phyloP scores from a whole-genome alignment of 768 basidiomycete genomes.

The Amanita subjunquillea region DNA sequence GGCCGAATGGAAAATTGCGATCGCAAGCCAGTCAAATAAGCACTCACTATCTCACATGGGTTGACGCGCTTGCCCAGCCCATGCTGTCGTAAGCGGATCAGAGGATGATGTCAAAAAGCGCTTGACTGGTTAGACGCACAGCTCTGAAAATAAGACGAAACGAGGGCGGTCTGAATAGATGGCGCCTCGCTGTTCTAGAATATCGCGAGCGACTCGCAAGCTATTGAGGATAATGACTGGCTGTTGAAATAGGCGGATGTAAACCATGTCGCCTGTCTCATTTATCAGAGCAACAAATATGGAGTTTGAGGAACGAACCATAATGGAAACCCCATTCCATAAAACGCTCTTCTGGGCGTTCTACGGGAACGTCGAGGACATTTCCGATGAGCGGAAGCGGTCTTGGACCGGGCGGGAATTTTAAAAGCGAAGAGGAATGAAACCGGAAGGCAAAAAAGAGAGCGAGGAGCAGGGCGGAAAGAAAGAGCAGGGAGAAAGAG shows the following conservation, averaged over 20 bases:
- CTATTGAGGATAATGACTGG: conserved; percentile 42
- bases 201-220: conserved; percentile 29
- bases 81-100: conserved; percentile 21
- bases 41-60: conserved; percentile 36
- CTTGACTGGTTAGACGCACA: conserved; percentile 21
- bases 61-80: conserved; percentile 38
- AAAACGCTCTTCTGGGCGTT: conserved; percentile 29
- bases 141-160: conserved; percentile 35
- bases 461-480: conserved; percentile 6
- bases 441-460: conserved; percentile 15
- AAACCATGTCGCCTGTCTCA: conserved; percentile 31
- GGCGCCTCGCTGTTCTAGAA: conserved; percentile 44
- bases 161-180: conserved; percentile 44
- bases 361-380: conserved; percentile 29
- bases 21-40: neutral
- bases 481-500: conserved; percentile 8
- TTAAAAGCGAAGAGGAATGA: conserved; percentile 14
- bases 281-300: neutral
- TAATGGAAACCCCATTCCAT: conserved; percentile 30
- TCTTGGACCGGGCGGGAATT: conserved; percentile 37
- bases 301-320: conserved; percentile 21
- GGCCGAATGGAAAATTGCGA: neutral
- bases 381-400: conserved; percentile 39
- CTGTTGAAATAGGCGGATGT: conserved; percentile 30
- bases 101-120: conserved; percentile 1